Evolutionary conservation across 768 basidiomycete species (phyloP).

Genomic region (Termitomyces sp.): DNA sequence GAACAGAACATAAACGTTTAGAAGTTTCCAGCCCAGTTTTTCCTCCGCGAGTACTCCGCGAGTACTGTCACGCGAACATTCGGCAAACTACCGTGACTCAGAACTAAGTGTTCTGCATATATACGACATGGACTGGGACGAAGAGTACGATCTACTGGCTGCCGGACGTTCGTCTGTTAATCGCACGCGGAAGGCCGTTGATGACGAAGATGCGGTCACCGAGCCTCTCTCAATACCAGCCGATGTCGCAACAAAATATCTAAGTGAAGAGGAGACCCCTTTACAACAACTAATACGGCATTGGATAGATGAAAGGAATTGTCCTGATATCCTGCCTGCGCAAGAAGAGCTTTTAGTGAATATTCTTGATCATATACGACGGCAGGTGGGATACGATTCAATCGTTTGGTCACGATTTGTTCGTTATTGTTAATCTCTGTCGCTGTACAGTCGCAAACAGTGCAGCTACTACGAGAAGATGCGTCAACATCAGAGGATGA

Average conservation of each 20-base stretch:
- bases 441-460: conserved; percentile 61
- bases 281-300: conserved; percentile 69
- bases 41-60: no score
- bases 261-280: conserved; percentile 42
- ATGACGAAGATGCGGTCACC: conserved; percentile 32
- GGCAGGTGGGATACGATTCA: conserved; percentile 56
- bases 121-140: conserved; percentile 32
- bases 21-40: no score
- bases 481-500: conserved; percentile 88
- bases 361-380: conserved; percentile 70
- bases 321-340: conserved; percentile 72
- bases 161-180: conserved; percentile 22
- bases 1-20: background rate
- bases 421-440: background rate
- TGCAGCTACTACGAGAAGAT: conserved; percentile 71
- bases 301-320: conserved; percentile 83
- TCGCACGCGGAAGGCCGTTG: conserved; percentile 29
- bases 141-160: conserved; percentile 25
- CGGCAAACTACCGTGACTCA: background rate
- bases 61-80: background rate
- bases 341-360: conserved; percentile 63
- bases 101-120: background rate
- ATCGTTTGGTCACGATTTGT: background rate
- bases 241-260: conserved; percentile 9
- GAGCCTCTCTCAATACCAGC: conserved; percentile 10